Conservation (phyloP, 768 basidiomycete genomes). For the Tremella fuciformis region DNA sequence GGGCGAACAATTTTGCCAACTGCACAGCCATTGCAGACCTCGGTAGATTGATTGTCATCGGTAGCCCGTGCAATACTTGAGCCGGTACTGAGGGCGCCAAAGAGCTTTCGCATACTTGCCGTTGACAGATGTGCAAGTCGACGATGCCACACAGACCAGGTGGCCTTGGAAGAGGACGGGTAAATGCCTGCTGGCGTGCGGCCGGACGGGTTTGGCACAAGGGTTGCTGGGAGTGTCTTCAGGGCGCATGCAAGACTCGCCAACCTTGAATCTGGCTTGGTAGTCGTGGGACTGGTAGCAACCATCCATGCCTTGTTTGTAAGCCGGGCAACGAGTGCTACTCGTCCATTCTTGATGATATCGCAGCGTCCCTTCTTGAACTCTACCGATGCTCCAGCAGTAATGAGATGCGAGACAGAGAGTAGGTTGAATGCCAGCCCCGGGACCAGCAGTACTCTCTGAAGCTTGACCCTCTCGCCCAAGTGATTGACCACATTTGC, state of each 20-base stretch:
- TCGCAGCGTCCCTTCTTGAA: conserved; percentile 2
- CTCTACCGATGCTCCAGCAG: background rate
- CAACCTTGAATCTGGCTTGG: no score
- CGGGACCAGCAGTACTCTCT: conserved; percentile 1
- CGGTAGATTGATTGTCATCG: background rate
- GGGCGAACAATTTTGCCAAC: conserved; percentile 1
- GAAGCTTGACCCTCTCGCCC: background rate
- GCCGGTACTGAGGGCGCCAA: conserved; percentile 8
- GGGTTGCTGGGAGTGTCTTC: no score
- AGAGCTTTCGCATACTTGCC: no score
- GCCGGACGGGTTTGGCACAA: no score
- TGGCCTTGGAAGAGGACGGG: no score
- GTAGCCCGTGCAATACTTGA: no score
- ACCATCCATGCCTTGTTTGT: conserved; percentile 1
- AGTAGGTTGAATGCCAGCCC: conserved; percentile 11
- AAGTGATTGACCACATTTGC: background rate
- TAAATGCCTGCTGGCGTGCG: no score
- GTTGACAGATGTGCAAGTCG: no score
- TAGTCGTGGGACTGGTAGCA: background rate
- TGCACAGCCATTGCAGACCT: background rate
- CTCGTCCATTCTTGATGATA: background rate
- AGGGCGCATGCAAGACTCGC: background rate
- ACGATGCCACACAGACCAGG: no score
- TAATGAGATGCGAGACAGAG: conserved; percentile 3
- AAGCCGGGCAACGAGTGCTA: conserved; percentile 2